These are phyloP conservation scores for Apophysomyces variabilis DNA, from an alignment of 371 early-diverging fungal genomes.

Conservation along the genomic window DNA sequence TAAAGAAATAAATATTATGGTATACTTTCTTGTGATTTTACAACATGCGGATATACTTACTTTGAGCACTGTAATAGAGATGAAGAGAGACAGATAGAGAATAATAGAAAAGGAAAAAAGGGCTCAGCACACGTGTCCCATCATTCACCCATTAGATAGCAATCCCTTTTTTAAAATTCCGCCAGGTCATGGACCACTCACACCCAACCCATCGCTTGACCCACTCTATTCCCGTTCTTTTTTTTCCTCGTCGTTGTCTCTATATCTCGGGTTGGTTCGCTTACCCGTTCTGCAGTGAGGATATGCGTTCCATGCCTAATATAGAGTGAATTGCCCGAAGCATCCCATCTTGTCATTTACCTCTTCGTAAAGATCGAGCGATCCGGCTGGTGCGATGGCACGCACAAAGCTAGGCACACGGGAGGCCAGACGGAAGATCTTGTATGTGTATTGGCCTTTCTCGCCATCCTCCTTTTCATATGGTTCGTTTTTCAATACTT, in stretches of 20 bases:
- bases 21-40: neutral
- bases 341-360: conserved; percentile 15
- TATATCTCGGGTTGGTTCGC: neutral
- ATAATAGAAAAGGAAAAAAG: neutral
- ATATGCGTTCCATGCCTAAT: conserved; percentile 82
- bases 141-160: neutral
- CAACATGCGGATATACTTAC: conserved; percentile 6
- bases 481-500: conserved; percentile 73
- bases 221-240: neutral
- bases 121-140: conserved; percentile 10
- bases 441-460: conserved; percentile 77
- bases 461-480: conserved; percentile 63
- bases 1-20: neutral
- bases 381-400: conserved; percentile 60
- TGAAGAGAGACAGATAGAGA: neutral
- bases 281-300: conserved; percentile 82
- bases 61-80: conserved; percentile 22
- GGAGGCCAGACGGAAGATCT: conserved; percentile 67
- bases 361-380: conserved; percentile 71
- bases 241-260: neutral
- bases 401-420: conserved; percentile 61
- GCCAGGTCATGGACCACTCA: neutral
- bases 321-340: neutral
- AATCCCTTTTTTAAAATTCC: conserved; percentile 13
- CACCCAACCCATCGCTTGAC: no score